These are phyloP conservation scores for Microcos paniculata DNA, from an alignment of 345 rosid genomes.

Conservation along the genomic window DNA sequence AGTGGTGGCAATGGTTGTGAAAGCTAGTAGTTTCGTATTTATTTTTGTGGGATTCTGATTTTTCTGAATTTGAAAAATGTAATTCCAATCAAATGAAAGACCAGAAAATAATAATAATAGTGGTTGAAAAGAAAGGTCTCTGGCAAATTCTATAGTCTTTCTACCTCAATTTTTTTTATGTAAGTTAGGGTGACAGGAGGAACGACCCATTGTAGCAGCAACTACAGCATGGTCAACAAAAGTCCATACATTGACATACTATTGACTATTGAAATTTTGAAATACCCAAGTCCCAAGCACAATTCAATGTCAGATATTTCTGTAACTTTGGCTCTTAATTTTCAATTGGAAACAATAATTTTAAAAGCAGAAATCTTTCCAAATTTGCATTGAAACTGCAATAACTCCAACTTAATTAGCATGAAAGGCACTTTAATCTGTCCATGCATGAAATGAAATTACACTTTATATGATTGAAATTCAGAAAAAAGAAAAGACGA, in stretches of 20 bases:
- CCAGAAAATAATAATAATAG: not conserved
- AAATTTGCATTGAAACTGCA: too few relatives aligned
- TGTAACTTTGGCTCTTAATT: not conserved
- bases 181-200: not conserved
- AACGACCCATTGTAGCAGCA: not conserved
- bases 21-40: too few relatives aligned
- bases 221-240: not conserved
- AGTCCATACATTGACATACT: not conserved
- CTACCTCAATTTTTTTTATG: not conserved
- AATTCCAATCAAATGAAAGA: not conserved
- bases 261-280: not conserved
- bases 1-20: not conserved
- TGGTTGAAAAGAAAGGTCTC: constrained; percentile 5
- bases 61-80: not conserved
- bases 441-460: too few relatives aligned
- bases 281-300: not conserved
- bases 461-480: too few relatives aligned
- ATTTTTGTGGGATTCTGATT: not conserved
- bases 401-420: too few relatives aligned
- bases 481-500: too few relatives aligned
- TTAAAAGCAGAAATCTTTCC: too few relatives aligned
- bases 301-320: not conserved
- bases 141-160: not conserved
- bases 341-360: not conserved
- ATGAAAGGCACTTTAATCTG: too few relatives aligned